Base-by-base conservation (phyloP, 441 rosid genomes). In the Croton laevigatus region DNA sequence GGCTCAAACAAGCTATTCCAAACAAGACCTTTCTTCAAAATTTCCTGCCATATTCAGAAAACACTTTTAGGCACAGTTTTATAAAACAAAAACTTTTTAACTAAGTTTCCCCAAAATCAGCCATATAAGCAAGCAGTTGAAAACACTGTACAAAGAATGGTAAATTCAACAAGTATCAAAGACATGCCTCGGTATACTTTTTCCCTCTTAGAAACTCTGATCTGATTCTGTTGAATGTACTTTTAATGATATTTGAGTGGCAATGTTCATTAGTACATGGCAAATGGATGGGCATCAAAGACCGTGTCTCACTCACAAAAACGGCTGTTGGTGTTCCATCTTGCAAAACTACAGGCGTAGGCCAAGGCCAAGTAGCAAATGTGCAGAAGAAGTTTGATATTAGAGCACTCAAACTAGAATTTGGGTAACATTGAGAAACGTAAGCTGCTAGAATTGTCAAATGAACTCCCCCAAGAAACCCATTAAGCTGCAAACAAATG, bases 401-500 rank as follows among this genome's bases (percentile, higher is more conserved):
- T n/a, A 81, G 75, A 61, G 77, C 70, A 59, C 76, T 82, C 65
- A 85, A 48, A 74, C 82, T 70, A 65, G 83, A 87, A 44, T 75
- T 65, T 3, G 85, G 83, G 59, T 79, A n/a, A 65, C 68, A 71
- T 76, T 84, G 82, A 70, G 88, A 89, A 34, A 85, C 80, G 72
- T 76, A 80, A 37, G 86, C 86, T 40, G 84, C 79, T 64, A 85
- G 88, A 73, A 84, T 63, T 48, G 88, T 89, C 81, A 87, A 53
- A 78, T 87, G 88, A 48, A 87, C 75, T 53, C 94, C 91, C 65
- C 91, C 88, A 4, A 85, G 73, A 74, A 87, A 85, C 52, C 90
- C 94, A 80, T 83, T 79, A 73, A 84, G 71, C 88, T 87, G 80
- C 75, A 76, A 67, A 38, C 22, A 5, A 5, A 61, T 19, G 22